These are phyloP conservation scores for Dorcoceras hygrometricum DNA, from an alignment of 257 asterid species.

Conservation along the genomic window DNA sequence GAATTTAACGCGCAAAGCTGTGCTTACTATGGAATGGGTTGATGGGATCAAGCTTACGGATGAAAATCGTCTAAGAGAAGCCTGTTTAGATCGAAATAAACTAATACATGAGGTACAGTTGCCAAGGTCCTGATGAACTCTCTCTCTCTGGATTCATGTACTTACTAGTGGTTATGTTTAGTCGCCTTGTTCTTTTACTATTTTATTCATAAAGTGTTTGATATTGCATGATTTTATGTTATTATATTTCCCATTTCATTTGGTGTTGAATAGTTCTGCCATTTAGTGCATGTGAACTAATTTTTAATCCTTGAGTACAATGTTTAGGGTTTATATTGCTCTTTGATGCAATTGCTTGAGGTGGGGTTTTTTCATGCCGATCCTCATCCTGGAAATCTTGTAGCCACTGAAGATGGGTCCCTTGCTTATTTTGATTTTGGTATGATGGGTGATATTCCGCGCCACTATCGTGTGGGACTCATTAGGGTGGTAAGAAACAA, in stretches of 20 bases:
- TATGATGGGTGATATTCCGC: slow-evolving; percentile 99
- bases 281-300: background rate
- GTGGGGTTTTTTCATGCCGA: slow-evolving; percentile 99
- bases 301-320: slow-evolving; percentile 2
- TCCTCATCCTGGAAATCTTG: slow-evolving; percentile 99
- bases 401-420: slow-evolving; percentile 77
- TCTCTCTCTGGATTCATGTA: slow-evolving; percentile 1
- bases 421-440: slow-evolving; percentile 99
- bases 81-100: slow-evolving; percentile 68
- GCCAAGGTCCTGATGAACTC: slow-evolving; percentile 15
- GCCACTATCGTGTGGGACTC: slow-evolving; percentile 95
- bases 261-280: slow-evolving; percentile 5
- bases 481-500: slow-evolving; percentile 73
- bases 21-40: slow-evolving; percentile 97
- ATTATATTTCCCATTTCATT: slow-evolving; percentile 1
- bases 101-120: slow-evolving; percentile 75
- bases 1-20: slow-evolving; percentile 80
- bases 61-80: slow-evolving; percentile 62
- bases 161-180: slow-evolving; percentile 10
- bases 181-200: background rate
- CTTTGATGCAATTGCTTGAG: slow-evolving; percentile 93
- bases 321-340: slow-evolving; percentile 82
- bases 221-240: slow-evolving; percentile 2
- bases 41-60: slow-evolving; percentile 95
- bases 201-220: background rate